These are phyloP conservation scores for Eimeria maxima DNA, from an alignment of 169 alveolate genomes.

Conservation along the genomic window DNA sequence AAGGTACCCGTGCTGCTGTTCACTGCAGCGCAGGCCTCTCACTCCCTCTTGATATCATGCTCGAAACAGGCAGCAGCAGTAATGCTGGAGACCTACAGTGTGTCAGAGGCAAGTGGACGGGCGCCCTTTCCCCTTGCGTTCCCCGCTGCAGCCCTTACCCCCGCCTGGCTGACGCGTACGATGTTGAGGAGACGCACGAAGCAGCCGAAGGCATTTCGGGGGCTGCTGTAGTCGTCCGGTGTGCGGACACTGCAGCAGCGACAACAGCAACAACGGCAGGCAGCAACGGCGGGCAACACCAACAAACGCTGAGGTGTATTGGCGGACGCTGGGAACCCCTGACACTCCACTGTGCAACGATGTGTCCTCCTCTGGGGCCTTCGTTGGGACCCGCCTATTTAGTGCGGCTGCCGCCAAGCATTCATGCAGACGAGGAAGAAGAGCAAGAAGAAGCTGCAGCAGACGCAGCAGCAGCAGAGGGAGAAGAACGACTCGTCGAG, in stretches of 20 bases:
- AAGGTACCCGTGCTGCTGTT: slow-evolving; percentile 67
- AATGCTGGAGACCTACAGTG: slow-evolving; percentile 54
- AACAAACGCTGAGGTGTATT: slow-evolving; percentile 83
- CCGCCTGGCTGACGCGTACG: slow-evolving; percentile 74
- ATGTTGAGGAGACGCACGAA: slow-evolving; percentile 33
- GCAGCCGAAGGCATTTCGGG: slow-evolving; percentile 75
- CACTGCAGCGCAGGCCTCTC: slow-evolving; percentile 67
- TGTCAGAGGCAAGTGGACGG: slow-evolving; percentile 60
- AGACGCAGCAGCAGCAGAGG: slow-evolving; percentile 79
- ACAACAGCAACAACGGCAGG: slow-evolving; percentile 55
- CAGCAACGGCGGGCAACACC: background rate
- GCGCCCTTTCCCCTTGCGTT: slow-evolving; percentile 69
- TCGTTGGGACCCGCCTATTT: slow-evolving; percentile 29
- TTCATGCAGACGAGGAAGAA: background rate
- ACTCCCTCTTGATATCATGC: background rate
- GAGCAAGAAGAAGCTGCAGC: slow-evolving; percentile 30
- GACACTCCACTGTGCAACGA: slow-evolving; percentile 84
- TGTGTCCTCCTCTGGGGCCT: slow-evolving; percentile 85
- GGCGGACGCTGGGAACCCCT: slow-evolving; percentile 86
- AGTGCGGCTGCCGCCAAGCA: background rate
- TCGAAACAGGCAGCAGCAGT: slow-evolving; percentile 29
- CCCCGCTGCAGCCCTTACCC: slow-evolving; percentile 80
- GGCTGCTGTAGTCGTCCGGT: slow-evolving; percentile 30
- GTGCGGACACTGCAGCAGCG: slow-evolving; percentile 53
- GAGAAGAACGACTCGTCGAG: slow-evolving; percentile 49